Evolutionary conservation across 2,329 filamentous ascomycete genomes (phyloP), one percentile per base, ranked within the genome.

Genomic region (Pseudogymnoascus sp.): DNA sequence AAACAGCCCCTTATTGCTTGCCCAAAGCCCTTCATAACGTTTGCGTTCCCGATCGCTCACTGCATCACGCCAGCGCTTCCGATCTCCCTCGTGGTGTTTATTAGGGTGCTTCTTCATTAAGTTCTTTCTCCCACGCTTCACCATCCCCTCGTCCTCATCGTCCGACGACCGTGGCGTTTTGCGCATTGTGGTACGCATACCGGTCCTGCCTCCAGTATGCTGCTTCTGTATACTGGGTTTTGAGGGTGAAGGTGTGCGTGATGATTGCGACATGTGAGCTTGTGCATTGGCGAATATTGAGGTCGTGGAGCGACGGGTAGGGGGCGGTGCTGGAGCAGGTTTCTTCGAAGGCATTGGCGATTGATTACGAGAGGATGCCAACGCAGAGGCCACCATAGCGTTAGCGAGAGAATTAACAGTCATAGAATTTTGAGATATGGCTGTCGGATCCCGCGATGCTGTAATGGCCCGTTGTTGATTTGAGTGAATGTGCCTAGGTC

Each of bases 21-120:
- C 90, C 89, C 90, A 95, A 1, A 95, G 83, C 2, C 88, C 90
- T 73, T 93, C 90, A 73, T 95, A 95, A 1, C 90, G 82, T 70
- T 89, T 89, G n/a, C 88, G 80, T 71, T 95, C 89, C 4, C 84
- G 79, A 59, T 84, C 81, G 0, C 87, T 90, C 44, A 95, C 83
- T 65, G 85, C 81, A 68, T 93, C 89, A 44, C 89, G 83, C 90
- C 90, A 95, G 6, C 89, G 83, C 70, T 85, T 87, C 16, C 90
- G 82, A 3, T 88, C 82, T 0, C 88, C 90, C 72, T 93, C 90
- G 69, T 90, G 86, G 70, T 95, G 90, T 68, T 85, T 85, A 70
- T 85, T 82, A 1, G 86, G 82, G 72, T 93, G 89, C 65, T 88
- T 86, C 59, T 61, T 84, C 61, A 81, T 79, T 61, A 83, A 79